Base-by-base conservation (phyloP, 306 rosid species). In the Cicer arietinum region DNA sequence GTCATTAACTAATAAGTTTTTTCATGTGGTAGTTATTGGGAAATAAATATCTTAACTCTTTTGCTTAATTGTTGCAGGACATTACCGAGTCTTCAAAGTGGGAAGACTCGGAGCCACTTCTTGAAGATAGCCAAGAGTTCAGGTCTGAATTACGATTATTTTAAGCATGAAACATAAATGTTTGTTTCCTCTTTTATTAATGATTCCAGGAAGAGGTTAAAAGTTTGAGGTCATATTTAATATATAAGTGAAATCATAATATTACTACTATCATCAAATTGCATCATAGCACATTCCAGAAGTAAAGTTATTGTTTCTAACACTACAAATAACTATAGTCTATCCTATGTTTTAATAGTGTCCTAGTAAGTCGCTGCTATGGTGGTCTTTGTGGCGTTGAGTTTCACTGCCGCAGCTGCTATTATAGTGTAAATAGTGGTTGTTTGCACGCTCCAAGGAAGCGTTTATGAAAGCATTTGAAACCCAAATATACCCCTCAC, bases 81-180 rank as follows among this genome's bases (percentile, higher is more conserved):
- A 86, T 94, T 79, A 80, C 85, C 6, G 80, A 76, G 71, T 85
- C 91, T 72, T 88, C 94, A 16, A 85, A 73, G 41, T 94, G 98
- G 98, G 98, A 88, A 82, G 92, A 91, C 60, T 82, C 77, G 44
- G 87, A 85, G 85, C 41, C 75, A 73, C 80, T 82, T 72, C 67
- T 91, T 56, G 96, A 86, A 59, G 88, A 67, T 67, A 78, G 91
- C 85, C 92, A 88, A 82, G 97, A 88, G 77, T 88, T 79, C 88
- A 90, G 96, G 98, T 94, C 82, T 77, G 79, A 70, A 72, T 79
- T 73, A 60, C 50, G 61, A 82, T 64, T 62, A 66, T 41, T 57
- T 82, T 71, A 20, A 60, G 51, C 65, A 45, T 75, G 47, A 25
- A 51, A 72, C 43, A 40, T 62, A 62, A 63, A 75, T 81, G 9